Percentiles rank a stretch among this genome's conserved stretches.
Evolutionary conservation across 305 asterid genomes (phyloP).

Genomic region (Fraxinus latifolia): DNA sequence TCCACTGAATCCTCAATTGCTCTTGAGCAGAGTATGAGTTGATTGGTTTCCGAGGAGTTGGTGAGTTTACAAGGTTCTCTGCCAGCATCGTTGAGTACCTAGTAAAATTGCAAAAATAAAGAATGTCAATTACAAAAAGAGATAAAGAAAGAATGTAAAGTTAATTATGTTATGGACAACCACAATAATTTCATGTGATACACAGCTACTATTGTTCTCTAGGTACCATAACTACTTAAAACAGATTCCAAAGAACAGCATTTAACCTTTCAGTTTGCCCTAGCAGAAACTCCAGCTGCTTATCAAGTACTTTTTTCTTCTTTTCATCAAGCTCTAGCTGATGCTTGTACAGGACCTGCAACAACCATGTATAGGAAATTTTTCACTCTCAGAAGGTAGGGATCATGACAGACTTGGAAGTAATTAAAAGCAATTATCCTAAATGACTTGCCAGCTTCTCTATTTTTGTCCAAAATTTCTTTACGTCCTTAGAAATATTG

Average conservation of each 20-base stretch:
- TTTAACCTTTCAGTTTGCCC: conserved; percentile 97
- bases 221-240: neutral
- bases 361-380: conserved; percentile 19
- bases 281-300: conserved; percentile 92
- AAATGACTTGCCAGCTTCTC: conserved; percentile 82
- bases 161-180: neutral
- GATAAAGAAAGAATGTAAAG: neutral
- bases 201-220: neutral
- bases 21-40: conserved; percentile 39
- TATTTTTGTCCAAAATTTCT: conserved; percentile 95
- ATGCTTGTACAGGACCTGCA: conserved; percentile 90
- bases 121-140: conserved; percentile 12
- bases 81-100: conserved; percentile 99
- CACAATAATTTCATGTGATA: neutral
- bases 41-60: conserved; percentile 43
- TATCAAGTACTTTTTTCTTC: conserved; percentile 93
- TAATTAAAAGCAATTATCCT: conserved; percentile 4
- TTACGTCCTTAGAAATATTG: conserved; percentile 86
- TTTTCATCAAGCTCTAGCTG: conserved; percentile 86
- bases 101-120: conserved; percentile 16
- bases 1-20: conserved; percentile 35
- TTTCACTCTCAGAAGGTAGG: conserved; percentile 20
- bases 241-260: neutral
- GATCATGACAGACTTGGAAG: conserved; percentile 6
- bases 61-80: conserved; percentile 79